Evolutionary conservation across 345 rosid species (phyloP).

Genomic region (Arabidopsis arenosa): DNA sequence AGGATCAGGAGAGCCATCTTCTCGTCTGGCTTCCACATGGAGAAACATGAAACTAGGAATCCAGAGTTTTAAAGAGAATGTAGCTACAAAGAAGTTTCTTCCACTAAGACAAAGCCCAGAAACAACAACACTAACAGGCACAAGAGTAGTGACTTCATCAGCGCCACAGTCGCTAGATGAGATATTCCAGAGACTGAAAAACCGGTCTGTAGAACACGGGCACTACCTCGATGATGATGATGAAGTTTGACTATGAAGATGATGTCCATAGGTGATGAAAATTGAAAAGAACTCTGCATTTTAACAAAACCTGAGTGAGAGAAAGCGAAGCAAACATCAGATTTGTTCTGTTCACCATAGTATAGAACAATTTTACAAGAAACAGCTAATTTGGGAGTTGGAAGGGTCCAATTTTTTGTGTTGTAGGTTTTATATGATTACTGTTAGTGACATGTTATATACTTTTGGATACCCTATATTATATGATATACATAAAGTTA

Average conservation of each 20-base stretch:
- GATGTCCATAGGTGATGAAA: conserved; percentile 4
- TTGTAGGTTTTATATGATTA: conserved; percentile 27
- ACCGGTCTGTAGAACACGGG: conserved; percentile 56
- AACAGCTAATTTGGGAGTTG: conserved; percentile 32
- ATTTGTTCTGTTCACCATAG: conserved; percentile 33
- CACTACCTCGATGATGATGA: conserved; percentile 50
- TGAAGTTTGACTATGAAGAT: conserved; percentile 41
- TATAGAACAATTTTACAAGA: conserved; percentile 20
- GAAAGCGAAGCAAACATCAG: conserved; percentile 27
- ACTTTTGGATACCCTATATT: conserved; percentile 4
- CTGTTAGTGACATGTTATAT: conserved; percentile 15
- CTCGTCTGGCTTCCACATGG: conserved; percentile 76
- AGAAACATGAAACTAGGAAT: conserved; percentile 83
- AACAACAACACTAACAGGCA: conserved; percentile 36
- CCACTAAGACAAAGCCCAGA: conserved; percentile 68
- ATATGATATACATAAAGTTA: conserved; percentile 15
- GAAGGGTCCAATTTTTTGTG: conserved; percentile 26
- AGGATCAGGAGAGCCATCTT: conserved; percentile 50
- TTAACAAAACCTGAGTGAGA: conserved; percentile 10
- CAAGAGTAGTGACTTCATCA: conserved; percentile 34
- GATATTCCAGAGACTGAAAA: conserved; percentile 90
- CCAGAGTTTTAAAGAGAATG: conserved; percentile 82
- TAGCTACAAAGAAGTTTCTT: conserved; percentile 69
- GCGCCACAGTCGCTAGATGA: conserved; percentile 77
- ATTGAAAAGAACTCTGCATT: not conserved